These are phyloP conservation scores for Epicoccum nigrum DNA, from an alignment of 2,329 filamentous ascomycete species.

Conservation along the genomic window DNA sequence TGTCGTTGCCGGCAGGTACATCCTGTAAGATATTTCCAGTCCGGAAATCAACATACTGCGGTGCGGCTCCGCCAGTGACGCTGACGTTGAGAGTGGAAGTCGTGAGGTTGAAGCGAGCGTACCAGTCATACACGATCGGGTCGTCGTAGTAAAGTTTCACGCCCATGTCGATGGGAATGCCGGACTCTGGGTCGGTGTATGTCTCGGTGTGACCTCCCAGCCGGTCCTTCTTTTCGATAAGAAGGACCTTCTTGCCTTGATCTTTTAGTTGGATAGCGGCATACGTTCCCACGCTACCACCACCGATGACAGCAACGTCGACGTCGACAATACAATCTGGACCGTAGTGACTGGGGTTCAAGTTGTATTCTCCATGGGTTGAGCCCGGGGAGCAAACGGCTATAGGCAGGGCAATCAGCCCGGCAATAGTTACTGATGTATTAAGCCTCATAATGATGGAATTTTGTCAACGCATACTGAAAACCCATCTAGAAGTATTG, in stretches of 20 bases:
- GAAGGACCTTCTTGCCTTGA: not conserved
- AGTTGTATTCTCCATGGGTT: too few species aligned
- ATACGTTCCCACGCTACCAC: not conserved
- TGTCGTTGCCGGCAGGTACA: constrained; percentile 2
- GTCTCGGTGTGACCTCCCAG: constrained; percentile 59
- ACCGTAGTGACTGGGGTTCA: too few species aligned
- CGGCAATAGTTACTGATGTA: too few species aligned
- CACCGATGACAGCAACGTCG: not conserved
- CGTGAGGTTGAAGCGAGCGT: constrained; percentile 22
- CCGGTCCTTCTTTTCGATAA: constrained; percentile 44
- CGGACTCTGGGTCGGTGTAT: constrained; percentile 49
- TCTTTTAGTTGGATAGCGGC: not conserved
- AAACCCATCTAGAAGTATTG: too few species aligned
- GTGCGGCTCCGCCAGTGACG: not conserved
- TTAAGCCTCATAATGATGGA: too few species aligned
- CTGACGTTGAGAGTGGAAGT: not conserved
- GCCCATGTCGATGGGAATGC: constrained; percentile 43
- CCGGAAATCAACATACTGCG: constrained; percentile 38
- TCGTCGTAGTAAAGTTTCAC: constrained; percentile 49
- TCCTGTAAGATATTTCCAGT: constrained; percentile 25
- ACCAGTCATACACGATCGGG: constrained; percentile 43
- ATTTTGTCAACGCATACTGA: too few species aligned
- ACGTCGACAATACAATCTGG: not conserved
- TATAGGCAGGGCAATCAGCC: too few species aligned
- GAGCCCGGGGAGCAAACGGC: too few species aligned